Percentiles rank a stretch among this genome's conserved stretches.
These are phyloP conservation scores for Mycena haematopus DNA, from an alignment of 768 basidiomycete species.

Conservation along the genomic window DNA sequence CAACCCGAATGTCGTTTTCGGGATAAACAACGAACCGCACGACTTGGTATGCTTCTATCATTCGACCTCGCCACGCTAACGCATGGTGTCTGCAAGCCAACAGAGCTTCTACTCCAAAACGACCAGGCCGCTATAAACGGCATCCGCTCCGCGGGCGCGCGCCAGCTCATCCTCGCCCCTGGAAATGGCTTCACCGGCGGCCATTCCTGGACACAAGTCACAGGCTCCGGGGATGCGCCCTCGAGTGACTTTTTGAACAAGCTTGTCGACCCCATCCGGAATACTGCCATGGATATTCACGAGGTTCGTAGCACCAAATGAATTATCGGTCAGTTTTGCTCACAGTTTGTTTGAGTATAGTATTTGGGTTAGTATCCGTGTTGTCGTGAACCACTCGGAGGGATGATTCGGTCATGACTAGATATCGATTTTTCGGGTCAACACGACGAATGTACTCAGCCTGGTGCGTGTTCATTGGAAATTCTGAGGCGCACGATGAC, in stretches of 20 bases:
- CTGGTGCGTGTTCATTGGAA: slow-evolving; percentile 34
- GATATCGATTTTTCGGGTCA: slow-evolving; percentile 52
- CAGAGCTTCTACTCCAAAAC: slow-evolving; percentile 47
- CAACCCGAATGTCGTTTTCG: slow-evolving; percentile 53
- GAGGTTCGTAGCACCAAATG: slow-evolving; percentile 37
- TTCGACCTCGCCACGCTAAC: background rate
- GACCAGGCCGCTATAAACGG: slow-evolving; percentile 53
- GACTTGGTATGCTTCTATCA: slow-evolving; percentile 40
- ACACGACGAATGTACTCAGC: slow-evolving; percentile 51
- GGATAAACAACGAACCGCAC: slow-evolving; percentile 56
- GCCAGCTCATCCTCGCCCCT: slow-evolving; percentile 52
- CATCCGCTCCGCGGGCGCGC: slow-evolving; percentile 47
- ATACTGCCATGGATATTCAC: slow-evolving; percentile 54
- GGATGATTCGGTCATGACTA: slow-evolving; percentile 18
- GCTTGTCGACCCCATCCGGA: slow-evolving; percentile 46
- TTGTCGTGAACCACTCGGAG: background rate
- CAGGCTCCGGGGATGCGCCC: slow-evolving; percentile 42
- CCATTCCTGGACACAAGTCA: slow-evolving; percentile 49
- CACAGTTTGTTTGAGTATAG: slow-evolving; percentile 2
- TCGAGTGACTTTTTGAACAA: slow-evolving; percentile 51
- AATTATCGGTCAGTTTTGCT: background rate
- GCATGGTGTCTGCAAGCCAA: slow-evolving; percentile 38
- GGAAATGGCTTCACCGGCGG: slow-evolving; percentile 56
- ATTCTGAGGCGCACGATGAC: background rate
- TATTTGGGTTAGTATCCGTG: slow-evolving; percentile 23